Percentiles rank a stretch among this genome's conserved stretches.
Evolutionary conservation across 2,329 filamentous ascomycete genomes (phyloP).

Genomic region (Pseudopithomyces maydicus): DNA sequence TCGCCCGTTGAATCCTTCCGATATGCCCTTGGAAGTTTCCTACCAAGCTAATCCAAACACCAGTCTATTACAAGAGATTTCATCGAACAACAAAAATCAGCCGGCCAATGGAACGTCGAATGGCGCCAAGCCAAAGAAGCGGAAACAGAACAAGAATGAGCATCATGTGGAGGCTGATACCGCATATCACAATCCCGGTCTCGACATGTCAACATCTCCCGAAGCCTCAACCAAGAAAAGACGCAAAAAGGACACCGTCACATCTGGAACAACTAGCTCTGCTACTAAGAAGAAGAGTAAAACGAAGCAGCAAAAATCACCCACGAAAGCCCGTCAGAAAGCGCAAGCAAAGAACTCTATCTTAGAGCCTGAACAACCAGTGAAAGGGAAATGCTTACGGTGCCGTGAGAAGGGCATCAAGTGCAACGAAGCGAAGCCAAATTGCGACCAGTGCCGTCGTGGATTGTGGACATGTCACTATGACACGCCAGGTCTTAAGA

Average conservation of each 20-base stretch:
- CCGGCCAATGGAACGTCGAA: slow-evolving; percentile 9
- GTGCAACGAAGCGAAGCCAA: slow-evolving; percentile 34
- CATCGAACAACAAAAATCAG: slow-evolving; percentile 4
- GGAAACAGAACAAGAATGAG: slow-evolving; percentile 26
- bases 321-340: slow-evolving; percentile 21
- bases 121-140: slow-evolving; percentile 19
- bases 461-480: slow-evolving; percentile 40
- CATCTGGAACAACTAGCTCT: slow-evolving; percentile 9
- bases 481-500: slow-evolving; percentile 16
- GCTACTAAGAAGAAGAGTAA: slow-evolving; percentile 25
- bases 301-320: slow-evolving; percentile 18
- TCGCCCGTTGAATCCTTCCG: neutral
- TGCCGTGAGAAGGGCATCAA: slow-evolving; percentile 37
- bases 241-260: slow-evolving; percentile 21
- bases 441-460: slow-evolving; percentile 36
- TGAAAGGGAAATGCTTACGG: slow-evolving; percentile 23
- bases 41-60: neutral
- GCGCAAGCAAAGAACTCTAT: slow-evolving; percentile 7
- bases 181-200: slow-evolving; percentile 15
- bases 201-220: slow-evolving; percentile 29
- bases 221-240: slow-evolving; percentile 27
- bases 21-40: neutral
- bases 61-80: slow-evolving; percentile 12
- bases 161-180: slow-evolving; percentile 14
- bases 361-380: slow-evolving; percentile 10